Base-by-base conservation (phyloP, 1,139 yeast species). In the Lodderomyces pseudojiufengensis region DNA sequence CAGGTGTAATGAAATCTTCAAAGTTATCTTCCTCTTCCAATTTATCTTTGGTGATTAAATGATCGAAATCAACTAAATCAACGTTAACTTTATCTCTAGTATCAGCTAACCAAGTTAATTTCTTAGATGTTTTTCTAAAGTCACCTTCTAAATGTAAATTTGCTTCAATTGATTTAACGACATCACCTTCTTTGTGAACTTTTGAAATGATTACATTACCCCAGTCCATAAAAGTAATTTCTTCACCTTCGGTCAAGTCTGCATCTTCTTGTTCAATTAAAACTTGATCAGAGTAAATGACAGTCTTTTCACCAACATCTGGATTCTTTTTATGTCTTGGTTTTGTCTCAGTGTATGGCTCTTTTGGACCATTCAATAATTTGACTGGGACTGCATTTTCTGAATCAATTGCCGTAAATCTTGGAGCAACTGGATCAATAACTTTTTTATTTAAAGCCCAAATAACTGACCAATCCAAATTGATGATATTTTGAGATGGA, bases 191-290 rank as follows among this genome's bases (percentile, higher is more conserved):
- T 60, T 77, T 82, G 55, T 66, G 64, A 54, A 90, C 76, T 63
- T 80, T 79, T 50, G 84, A 75, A 48, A 90, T 68, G 48, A 92
- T 84, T 38, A 83, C 87, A 57, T 92, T 92, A 75, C 97, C 97
- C 98, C 98, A 92, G 67, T 92, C 97, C 98, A 92, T 92, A 55
- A 92, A 77, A 28, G 97, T 92, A 43, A 90, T 74, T 69, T 92
- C 97, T 66, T 92, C 97, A 41, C 72, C 74, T 33, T 69, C 79
- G 44, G 85, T 68, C 22, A 80, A 68, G 42, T 70, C 74, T 38
- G 97, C 97, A 65, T 92, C 98, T 24, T 73, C 94, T 65, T 86
- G 95, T 57, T 90, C 97, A 54, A 92, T 74, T 53, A 87, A 65
- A 33, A 84, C 72, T 40, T 77, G 66, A 44, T 79, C 70, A 49